Conservation (phyloP, 2,329 filamentous ascomycete genomes). For the Coniella vitis region DNA sequence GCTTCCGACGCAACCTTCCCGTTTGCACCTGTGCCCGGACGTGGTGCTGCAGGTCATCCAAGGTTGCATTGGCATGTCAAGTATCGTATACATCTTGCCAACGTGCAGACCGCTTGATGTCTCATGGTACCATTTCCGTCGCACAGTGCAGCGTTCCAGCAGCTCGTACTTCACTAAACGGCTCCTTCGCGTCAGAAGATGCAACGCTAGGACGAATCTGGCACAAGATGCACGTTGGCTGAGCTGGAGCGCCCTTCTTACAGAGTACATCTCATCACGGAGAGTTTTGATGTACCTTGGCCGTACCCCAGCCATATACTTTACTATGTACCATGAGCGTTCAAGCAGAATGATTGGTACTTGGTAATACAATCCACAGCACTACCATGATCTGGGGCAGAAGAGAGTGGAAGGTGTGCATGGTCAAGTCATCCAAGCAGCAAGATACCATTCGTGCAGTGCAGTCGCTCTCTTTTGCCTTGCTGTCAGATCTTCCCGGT, state of each 20-base stretch:
- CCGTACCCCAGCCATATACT: too few species aligned
- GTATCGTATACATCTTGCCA: not conserved
- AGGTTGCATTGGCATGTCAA: constrained; percentile 11
- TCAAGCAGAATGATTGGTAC: too few species aligned
- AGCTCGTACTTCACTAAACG: not conserved
- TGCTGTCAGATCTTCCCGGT: constrained; percentile 7
- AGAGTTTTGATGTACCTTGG: too few species aligned
- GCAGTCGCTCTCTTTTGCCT: not conserved
- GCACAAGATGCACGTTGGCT: not conserved
- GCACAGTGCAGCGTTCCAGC: constrained; percentile 3
- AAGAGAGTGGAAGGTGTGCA: not conserved
- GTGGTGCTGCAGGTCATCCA: constrained; percentile 15
- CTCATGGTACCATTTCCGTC: not conserved
- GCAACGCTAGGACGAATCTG: not conserved
- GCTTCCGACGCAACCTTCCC: constrained; percentile 4
- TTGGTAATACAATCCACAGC: too few species aligned
- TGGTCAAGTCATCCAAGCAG: not conserved
- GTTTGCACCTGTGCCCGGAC: constrained; percentile 9
- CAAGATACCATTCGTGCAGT: not conserved
- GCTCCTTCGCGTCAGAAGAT: not conserved
- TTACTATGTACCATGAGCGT: too few species aligned
- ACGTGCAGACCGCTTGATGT: not conserved
- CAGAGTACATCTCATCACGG: too few species aligned
- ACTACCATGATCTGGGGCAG: not conserved
- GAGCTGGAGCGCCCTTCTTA: too few species aligned